phyloP scores from a whole-genome alignment of 805 yeast genomes.

The Ogataea dorogensis region DNA sequence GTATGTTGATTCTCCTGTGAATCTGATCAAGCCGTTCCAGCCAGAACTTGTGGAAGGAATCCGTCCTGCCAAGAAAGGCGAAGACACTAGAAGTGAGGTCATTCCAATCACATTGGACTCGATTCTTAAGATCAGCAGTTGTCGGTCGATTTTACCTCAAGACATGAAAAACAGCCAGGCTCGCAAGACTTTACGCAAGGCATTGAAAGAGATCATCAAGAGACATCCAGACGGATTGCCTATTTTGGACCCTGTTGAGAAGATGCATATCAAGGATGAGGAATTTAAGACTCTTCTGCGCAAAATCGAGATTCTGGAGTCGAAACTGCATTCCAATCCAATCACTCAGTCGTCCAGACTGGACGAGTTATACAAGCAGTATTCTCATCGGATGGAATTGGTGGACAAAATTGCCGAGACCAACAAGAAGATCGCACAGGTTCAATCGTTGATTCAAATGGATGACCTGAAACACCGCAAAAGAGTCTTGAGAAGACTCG shows the following conservation, averaged over 20 bases:
- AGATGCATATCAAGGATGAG: constrained; percentile 78
- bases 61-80: constrained; percentile 75
- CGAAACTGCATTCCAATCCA: constrained; percentile 70
- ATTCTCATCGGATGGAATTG: constrained; percentile 60
- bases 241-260: constrained; percentile 82
- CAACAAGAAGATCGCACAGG: constrained; percentile 68
- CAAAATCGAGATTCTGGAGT: constrained; percentile 80
- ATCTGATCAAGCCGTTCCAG: constrained; percentile 70
- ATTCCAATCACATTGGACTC: constrained; percentile 85
- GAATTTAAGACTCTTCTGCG: constrained; percentile 69
- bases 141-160: constrained; percentile 77
- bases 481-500: constrained; percentile 87
- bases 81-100: constrained; percentile 67
- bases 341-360: constrained; percentile 60
- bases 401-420: constrained; percentile 56
- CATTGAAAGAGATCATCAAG: constrained; percentile 74
- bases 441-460: constrained; percentile 88
- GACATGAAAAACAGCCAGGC: constrained; percentile 60
- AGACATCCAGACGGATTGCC: constrained; percentile 92
- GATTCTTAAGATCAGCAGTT: constrained; percentile 69
- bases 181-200: constrained; percentile 63
- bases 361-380: constrained; percentile 61
- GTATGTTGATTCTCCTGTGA: constrained; percentile 82
- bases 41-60: constrained; percentile 86
- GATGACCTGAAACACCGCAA: constrained; percentile 93